Conservation (phyloP, 176 grass and related monocot genomes). For the Eragrostis nindensis region DNA sequence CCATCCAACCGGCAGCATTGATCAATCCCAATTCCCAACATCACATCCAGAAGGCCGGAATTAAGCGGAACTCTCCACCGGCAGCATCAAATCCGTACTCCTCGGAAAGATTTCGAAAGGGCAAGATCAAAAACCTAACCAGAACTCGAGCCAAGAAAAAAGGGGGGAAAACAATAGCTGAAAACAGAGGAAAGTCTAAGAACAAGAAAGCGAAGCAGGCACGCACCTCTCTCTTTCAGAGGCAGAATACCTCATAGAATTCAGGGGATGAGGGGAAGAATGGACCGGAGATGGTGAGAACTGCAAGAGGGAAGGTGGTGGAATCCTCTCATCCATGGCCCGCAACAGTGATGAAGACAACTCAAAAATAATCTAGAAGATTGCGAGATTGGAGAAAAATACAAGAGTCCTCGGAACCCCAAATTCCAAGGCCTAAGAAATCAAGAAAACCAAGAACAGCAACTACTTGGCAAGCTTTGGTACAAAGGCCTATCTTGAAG, state of each 20-base stretch:
- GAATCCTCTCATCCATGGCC: slow-evolving; percentile 92
- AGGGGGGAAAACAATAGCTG: slow-evolving; percentile 23
- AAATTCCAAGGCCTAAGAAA: slow-evolving; percentile 41
- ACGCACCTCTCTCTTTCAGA: slow-evolving; percentile 95
- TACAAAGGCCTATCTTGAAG: slow-evolving; percentile 35
- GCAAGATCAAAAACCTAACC: slow-evolving; percentile 46
- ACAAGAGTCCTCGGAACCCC: slow-evolving; percentile 19
- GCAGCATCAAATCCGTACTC: slow-evolving; percentile 50
- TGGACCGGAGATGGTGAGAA: slow-evolving; percentile 87
- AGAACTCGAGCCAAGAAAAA: slow-evolving; percentile 27
- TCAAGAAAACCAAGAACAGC: slow-evolving; percentile 48
- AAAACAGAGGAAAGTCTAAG: neutral
- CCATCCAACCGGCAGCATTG: slow-evolving; percentile 40
- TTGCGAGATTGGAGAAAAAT: slow-evolving; percentile 29
- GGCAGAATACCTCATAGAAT: slow-evolving; percentile 86
- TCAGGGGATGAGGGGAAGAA: slow-evolving; percentile 80
- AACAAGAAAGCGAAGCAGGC: slow-evolving; percentile 35
- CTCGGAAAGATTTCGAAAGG: slow-evolving; percentile 44
- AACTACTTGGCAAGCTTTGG: slow-evolving; percentile 48
- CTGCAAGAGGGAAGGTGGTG: slow-evolving; percentile 73
- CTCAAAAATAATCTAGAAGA: slow-evolving; percentile 18
- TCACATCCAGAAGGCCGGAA: slow-evolving; percentile 40
- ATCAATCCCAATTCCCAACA: slow-evolving; percentile 34
- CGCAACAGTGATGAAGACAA: slow-evolving; percentile 29
- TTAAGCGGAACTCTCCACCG: slow-evolving; percentile 48